These are phyloP conservation scores for Byssoonygena ceratinophila DNA, from an alignment of 2,329 filamentous ascomycete species.

Conservation along the genomic window DNA sequence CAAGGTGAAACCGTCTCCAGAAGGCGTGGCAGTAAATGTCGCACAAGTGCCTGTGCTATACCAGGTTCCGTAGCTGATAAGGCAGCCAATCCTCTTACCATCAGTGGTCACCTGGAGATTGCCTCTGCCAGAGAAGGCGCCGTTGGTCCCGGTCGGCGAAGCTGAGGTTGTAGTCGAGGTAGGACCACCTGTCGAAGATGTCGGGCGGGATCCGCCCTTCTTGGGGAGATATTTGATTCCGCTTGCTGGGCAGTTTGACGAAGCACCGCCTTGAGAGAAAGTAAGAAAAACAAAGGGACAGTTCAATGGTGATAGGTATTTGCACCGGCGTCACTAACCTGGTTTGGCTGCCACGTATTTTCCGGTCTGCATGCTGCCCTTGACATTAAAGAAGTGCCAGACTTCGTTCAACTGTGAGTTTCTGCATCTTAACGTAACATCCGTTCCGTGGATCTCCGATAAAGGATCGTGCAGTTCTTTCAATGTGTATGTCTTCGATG, in stretches of 20 bases:
- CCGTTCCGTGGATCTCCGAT: conserved; percentile 37
- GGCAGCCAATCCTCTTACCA: conserved; percentile 46
- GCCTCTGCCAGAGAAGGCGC: conserved; percentile 45
- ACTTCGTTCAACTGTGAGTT: conserved; percentile 42
- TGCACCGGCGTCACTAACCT: conserved; percentile 22
- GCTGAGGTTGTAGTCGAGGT: conserved; percentile 7
- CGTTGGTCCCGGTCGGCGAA: conserved; percentile 10
- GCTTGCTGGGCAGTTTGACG: conserved; percentile 50
- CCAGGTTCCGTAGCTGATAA: conserved; percentile 54
- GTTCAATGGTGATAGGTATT: not conserved
- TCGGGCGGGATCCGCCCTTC: conserved; percentile 19
- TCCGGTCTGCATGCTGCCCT: conserved; percentile 50
- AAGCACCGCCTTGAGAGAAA: conserved; percentile 38
- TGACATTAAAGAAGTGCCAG: conserved; percentile 46
- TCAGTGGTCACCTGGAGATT: conserved; percentile 42
- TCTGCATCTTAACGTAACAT: conserved; percentile 42
- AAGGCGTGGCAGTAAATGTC: conserved; percentile 46
- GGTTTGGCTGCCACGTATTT: conserved; percentile 49
- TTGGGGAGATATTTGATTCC: conserved; percentile 59
- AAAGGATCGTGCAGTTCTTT: conserved; percentile 44
- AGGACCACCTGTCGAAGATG: conserved; percentile 13
- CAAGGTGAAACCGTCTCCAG: conserved; percentile 42
- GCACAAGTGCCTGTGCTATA: conserved; percentile 54
- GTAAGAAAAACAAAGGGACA: conserved; percentile 8
- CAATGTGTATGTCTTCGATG: conserved; percentile 42